These are phyloP conservation scores for Conticribra weissflogii DNA, from an alignment of 108 stramenopile species.

Conservation along the genomic window DNA sequence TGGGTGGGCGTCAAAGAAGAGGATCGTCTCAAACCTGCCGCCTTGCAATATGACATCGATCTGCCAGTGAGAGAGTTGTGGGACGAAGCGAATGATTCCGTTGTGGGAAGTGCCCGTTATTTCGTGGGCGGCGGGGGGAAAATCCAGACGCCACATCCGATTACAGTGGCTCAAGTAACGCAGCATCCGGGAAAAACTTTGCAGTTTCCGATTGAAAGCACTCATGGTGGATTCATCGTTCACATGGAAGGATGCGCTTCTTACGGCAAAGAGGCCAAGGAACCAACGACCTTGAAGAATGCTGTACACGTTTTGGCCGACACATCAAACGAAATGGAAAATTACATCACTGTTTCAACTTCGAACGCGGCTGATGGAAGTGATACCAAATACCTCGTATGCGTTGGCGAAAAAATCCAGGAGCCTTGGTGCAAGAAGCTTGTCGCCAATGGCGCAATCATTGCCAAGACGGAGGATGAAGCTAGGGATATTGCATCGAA, in stretches of 20 bases:
- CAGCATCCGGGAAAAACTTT: conserved; percentile 7
- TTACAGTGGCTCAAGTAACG: conserved; percentile 3
- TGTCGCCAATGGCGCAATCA: conserved; percentile 40
- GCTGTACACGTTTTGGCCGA: conserved; percentile 16
- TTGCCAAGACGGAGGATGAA: conserved; percentile 26
- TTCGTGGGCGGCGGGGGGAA: conserved; percentile 9
- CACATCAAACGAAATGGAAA: neutral
- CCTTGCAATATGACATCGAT: conserved; percentile 18
- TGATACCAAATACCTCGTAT: conserved; percentile 17
- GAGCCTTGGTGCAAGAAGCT: conserved; percentile 40
- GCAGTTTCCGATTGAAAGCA: neutral
- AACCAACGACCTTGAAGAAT: conserved; percentile 1
- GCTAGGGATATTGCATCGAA: conserved; percentile 15
- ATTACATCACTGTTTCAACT: neutral
- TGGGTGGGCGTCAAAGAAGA: conserved; percentile 35
- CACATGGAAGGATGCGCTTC: conserved; percentile 3
- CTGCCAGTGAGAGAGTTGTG: neutral
- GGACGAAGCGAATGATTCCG: neutral
- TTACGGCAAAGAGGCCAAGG: neutral
- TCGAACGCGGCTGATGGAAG: neutral
- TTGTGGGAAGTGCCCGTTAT: conserved; percentile 8
- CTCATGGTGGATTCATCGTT: conserved; percentile 23
- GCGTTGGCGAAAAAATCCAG: conserved; percentile 14
- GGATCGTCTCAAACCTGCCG: conserved; percentile 22
- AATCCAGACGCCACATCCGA: conserved; percentile 24